Evolutionary conservation across 2,329 filamentous ascomycete genomes (phyloP).

Genomic region (Pseudogymnoascus sp.): DNA sequence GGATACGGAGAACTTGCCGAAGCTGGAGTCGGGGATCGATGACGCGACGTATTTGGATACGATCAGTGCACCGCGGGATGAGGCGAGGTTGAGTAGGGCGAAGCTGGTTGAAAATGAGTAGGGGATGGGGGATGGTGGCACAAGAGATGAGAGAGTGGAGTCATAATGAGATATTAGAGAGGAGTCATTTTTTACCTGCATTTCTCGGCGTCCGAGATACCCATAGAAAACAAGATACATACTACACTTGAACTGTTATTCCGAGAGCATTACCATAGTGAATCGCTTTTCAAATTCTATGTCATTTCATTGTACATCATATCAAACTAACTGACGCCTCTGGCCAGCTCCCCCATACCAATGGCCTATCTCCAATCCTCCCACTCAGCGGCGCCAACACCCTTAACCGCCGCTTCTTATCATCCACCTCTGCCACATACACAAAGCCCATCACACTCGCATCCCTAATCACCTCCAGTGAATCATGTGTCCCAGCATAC

Average conservation of each 20-base stretch:
- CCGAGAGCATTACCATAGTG: not conserved
- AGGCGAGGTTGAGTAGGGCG: conserved; percentile 22
- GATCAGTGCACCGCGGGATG: conserved; percentile 46
- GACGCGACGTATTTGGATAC: conserved; percentile 55
- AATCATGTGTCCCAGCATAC: conserved; percentile 63
- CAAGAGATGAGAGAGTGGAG: not conserved
- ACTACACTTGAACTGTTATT: not conserved
- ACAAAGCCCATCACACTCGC: conserved; percentile 86
- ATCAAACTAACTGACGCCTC: conserved; percentile 59
- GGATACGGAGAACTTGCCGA: conserved; percentile 17
- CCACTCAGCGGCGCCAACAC: conserved; percentile 79
- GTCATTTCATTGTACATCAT: conserved; percentile 7
- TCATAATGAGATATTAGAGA: not conserved
- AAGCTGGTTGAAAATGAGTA: conserved; percentile 6
- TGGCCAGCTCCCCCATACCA: conserved; percentile 82
- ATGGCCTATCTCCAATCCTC: conserved; percentile 67
- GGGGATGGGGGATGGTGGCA: not conserved
- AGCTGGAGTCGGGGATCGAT: conserved; percentile 46
- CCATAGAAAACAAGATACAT: conserved; percentile 8
- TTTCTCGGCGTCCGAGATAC: conserved; percentile 10
- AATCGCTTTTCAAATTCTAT: not conserved
- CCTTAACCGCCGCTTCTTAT: conserved; percentile 71
- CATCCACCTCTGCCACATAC: conserved; percentile 87
- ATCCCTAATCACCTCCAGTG: conserved; percentile 65
- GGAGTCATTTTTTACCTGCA: not conserved